A percentile compares a stretch with the other conserved stretches of the same genome.
Conservation (phyloP, 2,329 filamentous ascomycete genomes). For the Fusarium sp. region DNA sequence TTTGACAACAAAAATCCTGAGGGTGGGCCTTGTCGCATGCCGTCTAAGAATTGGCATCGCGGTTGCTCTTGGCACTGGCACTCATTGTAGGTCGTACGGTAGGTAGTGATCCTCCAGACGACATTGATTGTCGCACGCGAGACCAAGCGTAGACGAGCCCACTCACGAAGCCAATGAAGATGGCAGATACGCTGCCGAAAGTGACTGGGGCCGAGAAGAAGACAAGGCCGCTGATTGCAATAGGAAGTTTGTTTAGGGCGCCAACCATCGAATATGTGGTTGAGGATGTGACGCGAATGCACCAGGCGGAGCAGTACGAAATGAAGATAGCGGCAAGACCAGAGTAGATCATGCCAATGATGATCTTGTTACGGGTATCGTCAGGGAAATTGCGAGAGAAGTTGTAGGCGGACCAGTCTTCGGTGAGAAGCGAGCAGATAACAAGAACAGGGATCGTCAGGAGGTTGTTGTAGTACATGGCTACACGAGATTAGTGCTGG, state of each 20-base stretch:
- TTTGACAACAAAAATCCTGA: not conserved
- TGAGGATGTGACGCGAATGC: slow-evolving; percentile 95
- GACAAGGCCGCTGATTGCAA: slow-evolving; percentile 89
- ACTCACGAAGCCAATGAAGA: slow-evolving; percentile 89
- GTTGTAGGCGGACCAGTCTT: slow-evolving; percentile 93
- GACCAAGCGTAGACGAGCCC: slow-evolving; percentile 84
- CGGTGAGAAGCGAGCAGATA: slow-evolving; percentile 81
- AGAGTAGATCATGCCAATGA: slow-evolving; percentile 93
- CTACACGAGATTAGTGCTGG: slow-evolving; percentile 64
- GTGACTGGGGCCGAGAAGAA: slow-evolving; percentile 98
- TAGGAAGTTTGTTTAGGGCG: slow-evolving; percentile 96
- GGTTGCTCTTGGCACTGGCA: slow-evolving; percentile 90
- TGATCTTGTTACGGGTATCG: slow-evolving; percentile 82
- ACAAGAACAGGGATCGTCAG: slow-evolving; percentile 94
- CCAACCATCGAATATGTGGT: slow-evolving; percentile 99
- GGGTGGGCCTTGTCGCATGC: not conserved
- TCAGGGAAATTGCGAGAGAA: slow-evolving; percentile 87
- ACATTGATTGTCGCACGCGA: slow-evolving; percentile 78
- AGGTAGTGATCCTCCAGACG: slow-evolving; percentile 75
- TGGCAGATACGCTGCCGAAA: slow-evolving; percentile 90
- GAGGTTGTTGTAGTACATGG: slow-evolving; percentile 99
- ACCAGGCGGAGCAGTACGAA: slow-evolving; percentile 99
- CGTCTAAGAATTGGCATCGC: slow-evolving; percentile 76
- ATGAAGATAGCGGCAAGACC: slow-evolving; percentile 96
- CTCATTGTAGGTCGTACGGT: slow-evolving; percentile 79